Evolutionary conservation across 2,329 filamentous ascomycete species (phyloP), one percentile per base, ranked within the genome.

Genomic region (Hysterium pulicare): DNA sequence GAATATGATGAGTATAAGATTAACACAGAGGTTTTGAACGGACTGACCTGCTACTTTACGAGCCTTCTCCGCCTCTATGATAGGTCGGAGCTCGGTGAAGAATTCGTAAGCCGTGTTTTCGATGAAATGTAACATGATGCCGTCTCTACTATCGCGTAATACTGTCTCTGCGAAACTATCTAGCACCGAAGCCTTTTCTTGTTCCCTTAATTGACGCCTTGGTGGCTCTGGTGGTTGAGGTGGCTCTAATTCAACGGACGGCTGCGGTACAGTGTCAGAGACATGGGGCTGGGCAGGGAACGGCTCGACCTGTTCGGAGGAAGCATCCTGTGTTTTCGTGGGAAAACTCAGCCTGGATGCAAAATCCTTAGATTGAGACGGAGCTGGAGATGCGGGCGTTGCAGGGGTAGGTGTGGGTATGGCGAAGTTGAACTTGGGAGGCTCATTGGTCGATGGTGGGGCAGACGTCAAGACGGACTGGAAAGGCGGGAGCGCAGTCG

Each of bases 101-200:
- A 65, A 56, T 13, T 59, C 46, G 3, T 54, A 47, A 22, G 66
- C 53, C 24, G 48, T 50, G 37, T 56, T 65, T 34, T 69, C 64
- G 26, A 70, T 50, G 46, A 62, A 71, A 38, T 72, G 68, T 37
- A 66, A 53, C 8, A 71, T 47, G 11, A 69, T 50, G 11, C 69
- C 69, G 8, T 43, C 44, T 16, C 45, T 47, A 0, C 52, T 50
- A 19, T 64, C 59, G 1, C 57, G 40, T 2, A 66, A 55, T 16
- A 69, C 34, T 22, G 60, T 54, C 6, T 54, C 34, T 1, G 67
- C 61, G n/a, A 69, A 40, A 3, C 46, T 36, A 24, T 58, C 57
- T 9, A 62, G 50, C 34, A 57, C 46, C 40, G 33, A 37, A 40
- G 22, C 31, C 16, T 23, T 41, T 23, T 33, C 38, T 15, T 17